phyloP scores from a whole-genome alignment of 768 basidiomycete genomes.

The Lanmaoa rubissima region DNA sequence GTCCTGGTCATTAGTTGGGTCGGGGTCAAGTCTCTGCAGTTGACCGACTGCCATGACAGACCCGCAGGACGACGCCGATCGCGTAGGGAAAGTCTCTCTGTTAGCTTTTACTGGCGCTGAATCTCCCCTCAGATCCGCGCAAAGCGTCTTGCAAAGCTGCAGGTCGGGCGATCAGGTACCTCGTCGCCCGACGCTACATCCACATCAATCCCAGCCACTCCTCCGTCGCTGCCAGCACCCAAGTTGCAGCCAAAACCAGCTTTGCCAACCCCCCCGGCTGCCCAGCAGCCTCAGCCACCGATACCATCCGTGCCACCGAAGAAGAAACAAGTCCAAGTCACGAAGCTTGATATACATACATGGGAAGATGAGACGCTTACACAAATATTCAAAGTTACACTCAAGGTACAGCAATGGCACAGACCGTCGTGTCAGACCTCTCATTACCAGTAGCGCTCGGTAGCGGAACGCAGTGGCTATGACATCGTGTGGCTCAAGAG shows the following conservation, averaged over 20 bases:
- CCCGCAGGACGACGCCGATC: constrained; percentile 79
- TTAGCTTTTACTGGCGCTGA: neutral
- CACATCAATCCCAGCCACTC: constrained; percentile 14
- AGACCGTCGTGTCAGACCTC: neutral
- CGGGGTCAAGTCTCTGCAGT: neutral
- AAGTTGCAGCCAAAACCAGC: constrained; percentile 37
- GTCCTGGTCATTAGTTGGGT: neutral
- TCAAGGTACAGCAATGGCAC: constrained; percentile 53
- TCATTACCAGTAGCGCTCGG: constrained; percentile 44
- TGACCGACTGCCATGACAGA: constrained; percentile 35
- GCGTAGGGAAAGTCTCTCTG: constrained; percentile 42
- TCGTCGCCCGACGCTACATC: constrained; percentile 31
- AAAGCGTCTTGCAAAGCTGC: constrained; percentile 87
- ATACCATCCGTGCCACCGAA: constrained; percentile 39
- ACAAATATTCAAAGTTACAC: constrained; percentile 71
- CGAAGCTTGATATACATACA: constrained; percentile 50
- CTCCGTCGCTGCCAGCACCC: constrained; percentile 27
- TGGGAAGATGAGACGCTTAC: constrained; percentile 79
- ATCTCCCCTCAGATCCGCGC: constrained; percentile 67
- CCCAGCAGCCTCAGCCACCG: constrained; percentile 31
- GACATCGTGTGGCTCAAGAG: constrained; percentile 82
- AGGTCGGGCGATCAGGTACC: constrained; percentile 41
- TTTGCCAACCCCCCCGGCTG: constrained; percentile 21
- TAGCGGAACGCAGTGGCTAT: constrained; percentile 60
- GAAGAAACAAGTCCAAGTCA: constrained; percentile 43